A percentile compares a stretch with the other conserved stretches of the same genome.
Conservation (phyloP, 805 yeast genomes). For the Blastobotrys muscicola region DNA sequence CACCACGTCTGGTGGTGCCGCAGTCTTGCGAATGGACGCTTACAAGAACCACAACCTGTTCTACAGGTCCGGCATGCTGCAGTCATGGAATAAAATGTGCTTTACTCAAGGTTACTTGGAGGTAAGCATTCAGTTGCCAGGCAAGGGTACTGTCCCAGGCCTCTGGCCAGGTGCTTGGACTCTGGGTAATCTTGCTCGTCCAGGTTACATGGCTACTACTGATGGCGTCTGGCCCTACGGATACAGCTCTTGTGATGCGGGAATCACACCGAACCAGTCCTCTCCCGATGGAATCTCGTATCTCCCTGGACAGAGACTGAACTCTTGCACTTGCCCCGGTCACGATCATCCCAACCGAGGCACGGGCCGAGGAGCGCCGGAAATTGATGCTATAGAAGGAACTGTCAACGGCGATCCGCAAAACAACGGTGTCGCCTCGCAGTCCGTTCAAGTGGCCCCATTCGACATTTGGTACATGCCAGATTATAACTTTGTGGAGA, state of each 20-base stretch:
- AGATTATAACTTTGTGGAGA: conserved; percentile 69
- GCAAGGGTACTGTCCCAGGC: conserved; percentile 68
- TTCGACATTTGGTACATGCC: conserved; percentile 91
- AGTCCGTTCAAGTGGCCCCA: conserved; percentile 88
- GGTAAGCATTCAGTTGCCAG: conserved; percentile 68
- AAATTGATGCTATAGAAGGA: conserved; percentile 86
- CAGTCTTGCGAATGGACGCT: conserved; percentile 68
- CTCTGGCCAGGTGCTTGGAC: conserved; percentile 97
- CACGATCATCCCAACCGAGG: conserved; percentile 86
- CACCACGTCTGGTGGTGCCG: conserved; percentile 64
- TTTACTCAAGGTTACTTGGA: conserved; percentile 77
- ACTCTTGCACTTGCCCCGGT: conserved; percentile 68
- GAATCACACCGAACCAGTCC: conserved; percentile 89
- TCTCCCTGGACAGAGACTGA: conserved; percentile 75
- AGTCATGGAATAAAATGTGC: conserved; percentile 85
- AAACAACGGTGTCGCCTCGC: conserved; percentile 69
- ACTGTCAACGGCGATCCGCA: conserved; percentile 43
- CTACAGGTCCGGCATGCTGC: conserved; percentile 87
- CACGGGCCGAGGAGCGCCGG: conserved; percentile 92
- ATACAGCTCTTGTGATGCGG: conserved; percentile 81
- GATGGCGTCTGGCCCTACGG: conserved; percentile 96
- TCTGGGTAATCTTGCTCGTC: conserved; percentile 85
- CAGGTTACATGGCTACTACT: conserved; percentile 78
- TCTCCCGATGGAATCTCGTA: conserved; percentile 81
- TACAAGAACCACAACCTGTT: conserved; percentile 64